Percentiles rank a stretch among this genome's conserved stretches.
These are phyloP conservation scores for Ailanthus altissimus DNA, from an alignment of 345 rosid species.

Conservation along the genomic window DNA sequence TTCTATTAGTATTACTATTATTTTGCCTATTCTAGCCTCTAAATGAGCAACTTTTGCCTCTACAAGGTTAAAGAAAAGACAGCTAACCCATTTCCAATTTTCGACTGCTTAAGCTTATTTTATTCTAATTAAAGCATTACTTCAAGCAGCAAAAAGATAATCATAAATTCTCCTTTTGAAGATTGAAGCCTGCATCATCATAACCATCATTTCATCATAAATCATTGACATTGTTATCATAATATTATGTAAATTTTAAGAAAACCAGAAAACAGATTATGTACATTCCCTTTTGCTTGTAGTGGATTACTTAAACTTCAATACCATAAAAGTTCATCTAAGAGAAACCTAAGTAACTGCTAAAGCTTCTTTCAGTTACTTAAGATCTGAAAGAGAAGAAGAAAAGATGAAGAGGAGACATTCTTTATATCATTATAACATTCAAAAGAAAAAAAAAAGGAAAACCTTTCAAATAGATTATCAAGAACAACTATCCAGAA, in stretches of 20 bases:
- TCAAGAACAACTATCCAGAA: background rate
- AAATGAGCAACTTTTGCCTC: too few species aligned
- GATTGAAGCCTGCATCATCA: background rate
- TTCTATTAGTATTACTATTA: background rate
- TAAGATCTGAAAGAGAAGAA: background rate
- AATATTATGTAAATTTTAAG: background rate
- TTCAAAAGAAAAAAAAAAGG: background rate
- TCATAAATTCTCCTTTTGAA: background rate
- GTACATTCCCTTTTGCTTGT: conserved; percentile 1
- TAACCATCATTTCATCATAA: background rate
- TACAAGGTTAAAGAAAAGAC: too few species aligned
- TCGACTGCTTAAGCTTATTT: conserved; percentile 14
- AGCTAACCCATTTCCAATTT: background rate
- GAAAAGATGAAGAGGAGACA: background rate
- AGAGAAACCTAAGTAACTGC: background rate
- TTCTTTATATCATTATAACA: background rate
- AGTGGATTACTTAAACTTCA: background rate
- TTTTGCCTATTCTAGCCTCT: background rate
- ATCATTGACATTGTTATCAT: background rate
- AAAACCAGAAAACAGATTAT: background rate
- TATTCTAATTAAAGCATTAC: conserved; percentile 5
- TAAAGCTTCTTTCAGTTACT: background rate
- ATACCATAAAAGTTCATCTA: background rate
- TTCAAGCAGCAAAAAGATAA: conserved; percentile 13
- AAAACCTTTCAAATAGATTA: background rate